Base-by-base conservation (phyloP, 352 stramenopile species). In the Pythium dissotocum region DNA sequence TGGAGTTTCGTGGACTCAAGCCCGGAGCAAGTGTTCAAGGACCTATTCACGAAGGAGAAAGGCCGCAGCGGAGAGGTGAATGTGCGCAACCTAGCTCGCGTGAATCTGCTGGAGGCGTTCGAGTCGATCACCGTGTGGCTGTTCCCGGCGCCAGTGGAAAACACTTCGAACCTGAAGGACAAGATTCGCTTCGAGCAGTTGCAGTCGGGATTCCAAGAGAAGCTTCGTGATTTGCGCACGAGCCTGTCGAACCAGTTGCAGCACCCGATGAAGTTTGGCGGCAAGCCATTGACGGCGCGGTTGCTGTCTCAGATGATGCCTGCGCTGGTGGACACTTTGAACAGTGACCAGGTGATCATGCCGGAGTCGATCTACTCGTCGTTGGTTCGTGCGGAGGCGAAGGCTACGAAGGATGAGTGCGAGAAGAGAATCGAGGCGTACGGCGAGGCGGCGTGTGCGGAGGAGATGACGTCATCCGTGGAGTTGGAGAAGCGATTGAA, bases 1-100 rank as follows among this genome's bases (percentile, higher is more conserved):
- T 96, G 88, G 88, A 96, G 87, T 58, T 96, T 96, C 66, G 83
- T 96, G 30, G 67, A 94, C 56, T 93, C 85, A 63, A 94, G 80
- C 12, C 86, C 88, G 0, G 83, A 91, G n/a, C 77, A 91, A 62
- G 88, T 96, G 16, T 93, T 83, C 70, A 76, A 84, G 36, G 84
- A 93, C 66, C 32, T 96, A 51, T 94, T 96, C 55, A 73, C 85
- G 48, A 93, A 93, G 62, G 88, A 96, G 44, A 94, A 93, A 35
- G 86, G 86, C 4, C 79, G 79, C 6, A 89, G 82, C 58, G 81
- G 90, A n/a, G 88, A 96, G 71, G 86, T 93, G 32, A 90, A 90
- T 33, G 74, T 92, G 32, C 83, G 88, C 44, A 96, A 96, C 49
- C 63, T 93, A 55, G 88, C 88, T 33, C 85, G 88, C 8, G 63